Evolutionary conservation across 768 basidiomycete species (phyloP), one percentile per base, ranked within the genome.

Genomic region (Tricholoma sp.): DNA sequence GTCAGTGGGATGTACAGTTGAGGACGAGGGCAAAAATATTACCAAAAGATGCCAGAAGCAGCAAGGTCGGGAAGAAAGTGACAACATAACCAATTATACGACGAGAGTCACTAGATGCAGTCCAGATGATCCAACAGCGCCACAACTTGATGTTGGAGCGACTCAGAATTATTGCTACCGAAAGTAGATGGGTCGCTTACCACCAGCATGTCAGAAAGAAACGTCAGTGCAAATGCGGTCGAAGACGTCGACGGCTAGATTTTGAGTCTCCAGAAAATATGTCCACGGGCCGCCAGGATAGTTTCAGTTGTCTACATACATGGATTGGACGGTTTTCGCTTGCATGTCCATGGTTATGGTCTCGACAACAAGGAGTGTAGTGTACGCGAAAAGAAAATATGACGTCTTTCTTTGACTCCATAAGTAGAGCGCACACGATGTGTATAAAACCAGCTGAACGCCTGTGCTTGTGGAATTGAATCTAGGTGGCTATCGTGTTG

Each of bases 241-340:
- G 74, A 76, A 69, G n/a, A 75, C 75, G 51, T 79, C 76, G 57
- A 77, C 69, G 6, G 46, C 63, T 7, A 75, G 70, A 50, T 74
- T 63, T 60, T 76, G 76, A 0, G 76, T 74, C 29, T 61, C 69
- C 21, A 78, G 64, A 64, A 79, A 77, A 63, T 76, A 79, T 29
- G 55, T 55, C 77, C 78, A 78, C 14, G 78, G 78, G 4, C 78
- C 77, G 21, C 68, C 73, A 34, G 75, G 73, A 52, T 69, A 76
- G 54, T 74, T 73, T 27, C 74, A 67, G 54, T 78, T 75, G 62
- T 75, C 72, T 50, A 78, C 68, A 46, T 76, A 76, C n/a, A 74
- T 72, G 14, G 72, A 66, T 54, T 75, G 72, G 5, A 74, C 72
- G 5, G 72, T 76, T 35, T 74, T 68, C 3, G 75, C 73, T 61